phyloP scores from a whole-genome alignment of 768 basidiomycete species.

The Russula abietina region DNA sequence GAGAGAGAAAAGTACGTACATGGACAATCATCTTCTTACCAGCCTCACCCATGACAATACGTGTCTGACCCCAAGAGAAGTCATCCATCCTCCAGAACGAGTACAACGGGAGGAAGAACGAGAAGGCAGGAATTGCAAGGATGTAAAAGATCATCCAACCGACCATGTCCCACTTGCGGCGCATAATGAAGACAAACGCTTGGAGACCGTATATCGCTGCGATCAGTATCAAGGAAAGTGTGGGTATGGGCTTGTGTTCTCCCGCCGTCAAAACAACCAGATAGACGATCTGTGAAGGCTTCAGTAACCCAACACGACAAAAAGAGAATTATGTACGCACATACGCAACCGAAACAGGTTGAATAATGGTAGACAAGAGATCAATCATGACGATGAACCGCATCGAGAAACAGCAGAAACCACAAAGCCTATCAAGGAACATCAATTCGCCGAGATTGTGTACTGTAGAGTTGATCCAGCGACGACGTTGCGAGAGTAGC shows the following conservation, averaged over 20 bases:
- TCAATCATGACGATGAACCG: conserved; percentile 97
- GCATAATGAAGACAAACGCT: conserved; percentile 83
- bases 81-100: conserved; percentile 99
- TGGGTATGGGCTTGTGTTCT: conserved; percentile 61
- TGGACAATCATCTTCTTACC: conserved; percentile 96
- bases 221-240: conserved; percentile 85
- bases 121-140: conserved; percentile 87
- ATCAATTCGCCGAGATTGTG: conserved; percentile 94
- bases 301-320: neutral
- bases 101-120: conserved; percentile 87
- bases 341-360: conserved; percentile 84
- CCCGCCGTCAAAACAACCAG: conserved; percentile 76
- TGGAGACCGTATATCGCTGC: conserved; percentile 93
- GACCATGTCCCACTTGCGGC: conserved; percentile 98
- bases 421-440: conserved; percentile 86
- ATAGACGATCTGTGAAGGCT: conserved; percentile 63
- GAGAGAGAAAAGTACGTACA: conserved; percentile 43
- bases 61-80: conserved; percentile 93
- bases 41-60: conserved; percentile 87
- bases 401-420: conserved; percentile 99
- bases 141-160: conserved; percentile 98
- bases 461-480: conserved; percentile 99
- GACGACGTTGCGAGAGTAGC: conserved; percentile 89
- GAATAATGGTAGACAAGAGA: conserved; percentile 77
- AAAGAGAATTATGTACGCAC: conserved; percentile 44